Evolutionary conservation across 106 monocot genomes (phyloP).

Genomic region (Dendrobium catenatum): DNA sequence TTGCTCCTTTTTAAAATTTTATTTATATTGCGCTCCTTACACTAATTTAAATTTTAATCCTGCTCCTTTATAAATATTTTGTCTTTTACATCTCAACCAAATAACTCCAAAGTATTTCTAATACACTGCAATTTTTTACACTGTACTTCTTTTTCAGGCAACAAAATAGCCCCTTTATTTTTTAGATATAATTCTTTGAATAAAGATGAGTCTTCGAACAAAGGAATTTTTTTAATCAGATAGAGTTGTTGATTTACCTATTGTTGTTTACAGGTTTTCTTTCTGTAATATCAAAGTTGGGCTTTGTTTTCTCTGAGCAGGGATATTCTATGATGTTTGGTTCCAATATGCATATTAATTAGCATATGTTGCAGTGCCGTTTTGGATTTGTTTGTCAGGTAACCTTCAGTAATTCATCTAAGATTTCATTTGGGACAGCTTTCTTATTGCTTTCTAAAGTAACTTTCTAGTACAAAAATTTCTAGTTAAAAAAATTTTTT

Average conservation of each 20-base stretch:
- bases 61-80: no score
- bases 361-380: constrained; percentile 80
- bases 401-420: constrained; percentile 2
- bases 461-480: no score
- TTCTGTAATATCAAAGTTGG: constrained; percentile 95
- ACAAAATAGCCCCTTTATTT: not conserved
- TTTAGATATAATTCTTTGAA: not conserved
- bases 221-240: not conserved
- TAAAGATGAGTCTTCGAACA: not conserved
- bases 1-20: no score
- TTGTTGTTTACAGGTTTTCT: constrained; percentile 58
- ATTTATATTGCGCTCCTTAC: no score
- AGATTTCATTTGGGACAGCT: no score
- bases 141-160: no score
- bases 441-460: no score
- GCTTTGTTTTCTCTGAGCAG: constrained; percentile 72
- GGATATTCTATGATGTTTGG: constrained; percentile 68
- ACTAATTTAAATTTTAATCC: no score
- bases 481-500: no score
- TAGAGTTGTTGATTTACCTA: not conserved
- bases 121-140: no score
- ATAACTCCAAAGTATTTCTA: no score
- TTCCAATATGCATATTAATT: constrained; percentile 63
- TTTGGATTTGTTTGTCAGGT: constrained; percentile 95
- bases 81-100: no score